Percentiles rank a stretch among this genome's conserved stretches.
These are phyloP conservation scores for Aphanoascus verrucosus DNA, from an alignment of 2,329 filamentous ascomycete species.

Conservation along the genomic window DNA sequence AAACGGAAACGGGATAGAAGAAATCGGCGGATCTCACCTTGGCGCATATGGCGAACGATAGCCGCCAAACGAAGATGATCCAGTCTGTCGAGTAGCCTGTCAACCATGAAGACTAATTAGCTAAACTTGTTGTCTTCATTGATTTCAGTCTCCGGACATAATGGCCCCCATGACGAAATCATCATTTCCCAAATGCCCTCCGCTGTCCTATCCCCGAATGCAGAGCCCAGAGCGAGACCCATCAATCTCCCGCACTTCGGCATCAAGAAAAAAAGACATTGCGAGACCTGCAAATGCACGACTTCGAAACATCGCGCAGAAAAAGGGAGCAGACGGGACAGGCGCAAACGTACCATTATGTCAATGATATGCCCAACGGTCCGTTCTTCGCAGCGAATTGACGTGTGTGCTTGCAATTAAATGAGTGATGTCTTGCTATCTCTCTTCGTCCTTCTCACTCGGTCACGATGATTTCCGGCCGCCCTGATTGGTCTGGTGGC, in stretches of 20 bases:
- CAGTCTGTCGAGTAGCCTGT: constrained; percentile 11
- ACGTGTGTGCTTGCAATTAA: background rate
- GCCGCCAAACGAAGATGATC: constrained; percentile 17
- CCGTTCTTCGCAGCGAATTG: background rate
- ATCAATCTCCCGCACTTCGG: background rate
- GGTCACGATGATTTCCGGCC: background rate
- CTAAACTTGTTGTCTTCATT: background rate
- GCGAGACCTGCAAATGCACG: constrained; percentile 1
- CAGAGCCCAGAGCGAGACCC: background rate
- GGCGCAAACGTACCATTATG: background rate
- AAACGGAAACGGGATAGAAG: background rate
- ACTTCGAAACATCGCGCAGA: background rate
- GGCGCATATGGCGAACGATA: constrained; percentile 50
- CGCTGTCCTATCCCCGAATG: too few species aligned
- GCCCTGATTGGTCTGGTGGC: background rate
- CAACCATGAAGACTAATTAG: background rate
- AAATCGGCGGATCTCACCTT: constrained; percentile 36
- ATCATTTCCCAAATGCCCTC: too few species aligned
- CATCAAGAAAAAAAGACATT: background rate
- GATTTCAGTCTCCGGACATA: too few species aligned
- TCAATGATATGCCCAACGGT: background rate
- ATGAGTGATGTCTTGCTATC: background rate
- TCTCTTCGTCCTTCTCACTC: background rate
- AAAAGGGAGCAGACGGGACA: too few species aligned
- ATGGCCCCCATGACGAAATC: too few species aligned